These are phyloP conservation scores for Crithidia fasciculata DNA, from an alignment of 208 protist species.

Conservation along the genomic window DNA sequence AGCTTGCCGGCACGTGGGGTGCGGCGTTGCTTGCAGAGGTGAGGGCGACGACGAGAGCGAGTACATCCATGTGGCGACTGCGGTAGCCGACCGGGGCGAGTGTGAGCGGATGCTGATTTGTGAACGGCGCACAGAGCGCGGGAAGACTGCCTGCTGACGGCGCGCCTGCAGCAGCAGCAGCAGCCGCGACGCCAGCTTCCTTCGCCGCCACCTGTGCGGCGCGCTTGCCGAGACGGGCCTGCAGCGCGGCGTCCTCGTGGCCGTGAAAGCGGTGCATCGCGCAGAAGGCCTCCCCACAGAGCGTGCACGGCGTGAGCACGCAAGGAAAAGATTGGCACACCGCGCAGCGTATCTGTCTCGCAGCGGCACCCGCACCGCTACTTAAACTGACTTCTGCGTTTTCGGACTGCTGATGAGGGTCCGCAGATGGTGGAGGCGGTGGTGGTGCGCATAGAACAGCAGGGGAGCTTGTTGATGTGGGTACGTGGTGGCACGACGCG, in stretches of 20 bases:
- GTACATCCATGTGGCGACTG: constrained; percentile 43
- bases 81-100: constrained; percentile 53
- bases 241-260: constrained; percentile 39
- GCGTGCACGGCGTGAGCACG: constrained; percentile 51
- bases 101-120: constrained; percentile 24
- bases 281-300: constrained; percentile 52
- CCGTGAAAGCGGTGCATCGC: constrained; percentile 70
- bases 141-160: neutral
- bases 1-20: neutral
- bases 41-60: constrained; percentile 9
- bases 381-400: too few relatives aligned
- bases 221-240: constrained; percentile 3
- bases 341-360: constrained; percentile 18
- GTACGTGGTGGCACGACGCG: constrained; percentile 46
- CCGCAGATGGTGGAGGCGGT: neutral
- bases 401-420: neutral
- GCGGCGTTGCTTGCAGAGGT: neutral
- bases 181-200: too few relatives aligned
- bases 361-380: neutral
- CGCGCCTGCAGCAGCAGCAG: neutral
- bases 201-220: neutral
- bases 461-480: constrained; percentile 2
- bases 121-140: constrained; percentile 39
- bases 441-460: constrained; percentile 17
- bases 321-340: constrained; percentile 41